A percentile compares a stretch with the other conserved stretches of the same genome.
Evolutionary conservation across 306 rosid genomes (phyloP).

Genomic region (Senna tora): DNA sequence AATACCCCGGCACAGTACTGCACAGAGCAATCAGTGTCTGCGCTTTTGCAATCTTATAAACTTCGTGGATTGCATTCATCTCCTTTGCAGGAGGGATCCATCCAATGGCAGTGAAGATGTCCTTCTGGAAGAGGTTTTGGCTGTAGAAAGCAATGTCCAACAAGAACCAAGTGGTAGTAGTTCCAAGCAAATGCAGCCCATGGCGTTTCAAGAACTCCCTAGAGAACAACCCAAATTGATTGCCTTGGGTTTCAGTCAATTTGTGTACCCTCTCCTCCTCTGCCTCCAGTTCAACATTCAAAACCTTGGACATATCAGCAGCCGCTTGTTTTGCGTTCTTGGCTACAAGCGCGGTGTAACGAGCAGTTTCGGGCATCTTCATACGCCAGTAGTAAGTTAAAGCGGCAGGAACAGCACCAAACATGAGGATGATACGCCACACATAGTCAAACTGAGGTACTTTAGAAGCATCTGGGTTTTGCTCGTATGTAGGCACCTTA

Average conservation of each 20-base stretch:
- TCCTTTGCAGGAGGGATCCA: conserved; percentile 68
- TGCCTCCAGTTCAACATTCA: conserved; percentile 62
- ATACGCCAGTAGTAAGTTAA: conserved; percentile 92
- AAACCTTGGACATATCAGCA: conserved; percentile 76
- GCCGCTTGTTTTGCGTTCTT: conserved; percentile 77
- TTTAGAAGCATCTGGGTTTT: conserved; percentile 28
- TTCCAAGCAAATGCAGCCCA: conserved; percentile 78
- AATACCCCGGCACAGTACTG: conserved; percentile 91
- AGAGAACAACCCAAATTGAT: conserved; percentile 64
- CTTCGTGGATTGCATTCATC: conserved; percentile 82
- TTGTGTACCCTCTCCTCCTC: conserved; percentile 53
- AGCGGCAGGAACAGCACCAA: conserved; percentile 74
- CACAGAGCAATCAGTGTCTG: conserved; percentile 84
- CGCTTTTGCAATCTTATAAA: conserved; percentile 71
- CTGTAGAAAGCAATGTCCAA: conserved; percentile 89
- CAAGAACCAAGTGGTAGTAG: conserved; percentile 77
- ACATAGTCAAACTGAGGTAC: conserved; percentile 64
- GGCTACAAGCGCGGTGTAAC: conserved; percentile 85
- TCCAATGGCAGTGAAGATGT: conserved; percentile 72
- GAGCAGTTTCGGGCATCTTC: conserved; percentile 95
- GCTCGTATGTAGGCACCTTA: conserved; percentile 52
- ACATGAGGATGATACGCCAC: conserved; percentile 79
- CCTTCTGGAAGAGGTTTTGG: conserved; percentile 91
- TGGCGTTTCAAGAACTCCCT: conserved; percentile 62
- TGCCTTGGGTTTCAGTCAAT: not conserved